Base-by-base conservation (phyloP, 1,284 basidiomycete genomes). In the Puccinia novopanici region DNA sequence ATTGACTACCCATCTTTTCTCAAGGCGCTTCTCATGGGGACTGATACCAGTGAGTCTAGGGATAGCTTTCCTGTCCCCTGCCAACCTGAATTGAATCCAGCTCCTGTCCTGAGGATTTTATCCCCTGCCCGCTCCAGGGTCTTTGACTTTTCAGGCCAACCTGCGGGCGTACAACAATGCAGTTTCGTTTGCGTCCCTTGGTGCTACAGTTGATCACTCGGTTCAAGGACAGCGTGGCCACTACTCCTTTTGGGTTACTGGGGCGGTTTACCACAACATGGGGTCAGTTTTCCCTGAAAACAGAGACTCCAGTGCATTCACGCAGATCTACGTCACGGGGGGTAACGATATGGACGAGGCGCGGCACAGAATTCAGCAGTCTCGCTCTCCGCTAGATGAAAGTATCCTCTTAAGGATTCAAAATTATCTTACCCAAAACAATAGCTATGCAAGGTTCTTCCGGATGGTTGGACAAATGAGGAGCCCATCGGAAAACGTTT, bases 191-290 rank as follows among this genome's bases (percentile, higher is more conserved):
- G 24, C 73, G 0, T 75, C 73, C 10, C 24, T 22, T 63, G 73
- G 57, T 3, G 57, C 57, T 8, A 22, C 9, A 8, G 5, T 75
- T 3, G 57, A 75, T 30, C 12, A 24, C 13, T 4, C 42, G 9
- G 57, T 63, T 27, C 55, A 75, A 45, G 73, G 73, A 2, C 19
- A 67, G 22, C 3, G 48, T 3, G 73, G 73, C 1, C n/a, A 34
- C 9, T 61, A 45, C 40, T 24, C 34, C 5, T 75, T 75, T 37
- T 37, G 73, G 17, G 48, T 75, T 3, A 37, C 19, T 17, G 73
- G 73, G 30, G 37, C 55, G n/a, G 27, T 75, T 9, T 61, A 48
- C 12, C 73, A 75, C 30, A 15, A 61, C 17, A 75, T 75, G 34
- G 55, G 57, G 6, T 45, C 55, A 9, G 19, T 75, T 4, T 63